A percentile compares a stretch with the other conserved stretches of the same genome.
phyloP scores from a whole-genome alignment of 1,284 basidiomycete genomes.

The Grifola frondosa region DNA sequence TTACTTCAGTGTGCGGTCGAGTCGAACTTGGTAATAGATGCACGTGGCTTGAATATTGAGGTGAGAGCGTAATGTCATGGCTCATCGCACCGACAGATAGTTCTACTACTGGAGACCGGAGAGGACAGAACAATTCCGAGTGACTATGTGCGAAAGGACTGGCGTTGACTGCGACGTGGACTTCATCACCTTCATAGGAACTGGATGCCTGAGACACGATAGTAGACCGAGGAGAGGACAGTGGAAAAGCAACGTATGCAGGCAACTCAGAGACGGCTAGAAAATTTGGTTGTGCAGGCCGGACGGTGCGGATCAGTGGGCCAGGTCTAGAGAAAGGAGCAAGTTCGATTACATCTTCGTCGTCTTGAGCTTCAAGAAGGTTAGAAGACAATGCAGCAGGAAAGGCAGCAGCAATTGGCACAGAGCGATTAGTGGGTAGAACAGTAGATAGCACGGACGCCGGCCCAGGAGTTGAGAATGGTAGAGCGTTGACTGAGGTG shows the following conservation, averaged over 20 bases:
- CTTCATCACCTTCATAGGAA: too few relatives aligned
- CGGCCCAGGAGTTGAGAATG: conserved; percentile 40
- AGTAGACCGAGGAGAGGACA: too few relatives aligned
- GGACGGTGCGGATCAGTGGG: conserved; percentile 1
- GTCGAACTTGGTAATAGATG: too few relatives aligned
- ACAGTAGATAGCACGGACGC: conserved; percentile 17
- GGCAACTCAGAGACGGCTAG: background rate
- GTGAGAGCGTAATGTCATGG: too few relatives aligned
- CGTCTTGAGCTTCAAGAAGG: background rate
- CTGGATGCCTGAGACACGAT: too few relatives aligned
- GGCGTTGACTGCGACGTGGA: too few relatives aligned
- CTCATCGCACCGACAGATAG: too few relatives aligned
- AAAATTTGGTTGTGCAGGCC: background rate
- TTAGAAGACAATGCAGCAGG: background rate
- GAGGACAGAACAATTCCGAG: too few relatives aligned
- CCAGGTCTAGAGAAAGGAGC: conserved; percentile 16
- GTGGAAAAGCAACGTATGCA: too few relatives aligned
- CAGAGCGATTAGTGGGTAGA: background rate
- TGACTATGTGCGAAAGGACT: too few relatives aligned
- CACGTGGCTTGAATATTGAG: too few relatives aligned
- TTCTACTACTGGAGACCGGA: background rate
- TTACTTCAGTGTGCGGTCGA: too few relatives aligned
- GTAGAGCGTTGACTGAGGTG: conserved; percentile 12
- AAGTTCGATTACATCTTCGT: background rate
- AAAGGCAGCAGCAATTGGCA: background rate